Evolutionary conservation across 257 asterid species (phyloP).

Genomic region (Nicotiana benthamiana): DNA sequence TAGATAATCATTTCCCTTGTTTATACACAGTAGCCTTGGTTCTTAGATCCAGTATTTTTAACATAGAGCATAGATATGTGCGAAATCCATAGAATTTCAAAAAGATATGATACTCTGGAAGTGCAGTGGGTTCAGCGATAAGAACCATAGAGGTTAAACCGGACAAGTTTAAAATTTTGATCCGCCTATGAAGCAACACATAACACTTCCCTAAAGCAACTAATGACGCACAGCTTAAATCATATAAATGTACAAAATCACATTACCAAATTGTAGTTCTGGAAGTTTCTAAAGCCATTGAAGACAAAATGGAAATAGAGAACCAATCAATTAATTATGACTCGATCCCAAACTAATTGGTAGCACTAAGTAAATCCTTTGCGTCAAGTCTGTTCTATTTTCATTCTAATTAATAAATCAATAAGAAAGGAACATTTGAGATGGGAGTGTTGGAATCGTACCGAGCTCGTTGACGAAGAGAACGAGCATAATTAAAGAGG

Average conservation of each 20-base stretch:
- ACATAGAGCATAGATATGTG: background rate
- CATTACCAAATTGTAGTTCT: background rate
- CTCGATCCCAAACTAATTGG: background rate
- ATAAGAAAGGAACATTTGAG: background rate
- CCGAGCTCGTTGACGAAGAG: slow-evolving; percentile 89
- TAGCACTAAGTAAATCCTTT: background rate
- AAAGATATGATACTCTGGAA: background rate
- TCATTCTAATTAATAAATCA: background rate
- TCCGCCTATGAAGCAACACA: no score
- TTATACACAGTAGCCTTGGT: background rate
- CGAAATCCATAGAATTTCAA: background rate
- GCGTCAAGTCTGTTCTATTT: background rate
- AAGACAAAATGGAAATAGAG: background rate
- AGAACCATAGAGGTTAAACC: no score
- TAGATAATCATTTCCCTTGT: background rate
- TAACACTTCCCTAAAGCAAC: background rate
- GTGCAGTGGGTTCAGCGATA: no score
- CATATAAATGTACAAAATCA: background rate
- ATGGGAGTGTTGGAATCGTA: slow-evolving; percentile 24
- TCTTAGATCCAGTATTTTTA: background rate
- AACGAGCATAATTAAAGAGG: slow-evolving; percentile 57
- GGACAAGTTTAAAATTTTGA: no score
- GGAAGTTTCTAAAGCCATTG: background rate
- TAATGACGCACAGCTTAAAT: background rate
- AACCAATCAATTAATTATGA: background rate